These are phyloP conservation scores for Colletotrichum graminicola DNA, from an alignment of 2,329 filamentous ascomycete genomes.

Conservation along the genomic window DNA sequence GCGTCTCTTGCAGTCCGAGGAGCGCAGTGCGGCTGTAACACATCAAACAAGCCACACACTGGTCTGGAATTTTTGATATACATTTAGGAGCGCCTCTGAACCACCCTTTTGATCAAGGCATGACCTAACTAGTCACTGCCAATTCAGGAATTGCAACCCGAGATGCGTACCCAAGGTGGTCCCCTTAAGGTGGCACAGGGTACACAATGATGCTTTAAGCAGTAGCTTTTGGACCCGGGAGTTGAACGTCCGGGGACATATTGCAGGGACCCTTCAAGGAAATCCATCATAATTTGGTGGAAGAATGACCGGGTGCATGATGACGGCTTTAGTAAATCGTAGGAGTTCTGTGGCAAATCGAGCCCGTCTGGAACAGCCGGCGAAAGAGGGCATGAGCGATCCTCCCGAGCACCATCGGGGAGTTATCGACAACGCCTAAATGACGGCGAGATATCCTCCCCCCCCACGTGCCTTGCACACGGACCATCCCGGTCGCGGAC, in stretches of 20 bases:
- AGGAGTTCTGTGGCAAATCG: not conserved
- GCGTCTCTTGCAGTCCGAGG: no score
- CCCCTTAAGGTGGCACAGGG: no score
- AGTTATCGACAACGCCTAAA: not conserved
- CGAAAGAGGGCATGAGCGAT: not conserved
- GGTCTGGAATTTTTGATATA: not conserved
- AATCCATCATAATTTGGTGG: no score
- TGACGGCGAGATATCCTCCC: slow-evolving; percentile 7
- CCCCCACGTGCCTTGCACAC: no score
- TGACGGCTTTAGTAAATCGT: not conserved
- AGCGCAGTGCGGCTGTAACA: no score
- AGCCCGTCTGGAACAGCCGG: not conserved
- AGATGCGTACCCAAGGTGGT: no score
- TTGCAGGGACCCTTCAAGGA: not conserved
- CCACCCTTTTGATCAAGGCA: not conserved
- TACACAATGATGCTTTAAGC: no score
- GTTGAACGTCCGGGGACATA: not conserved
- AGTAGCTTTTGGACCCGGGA: not conserved
- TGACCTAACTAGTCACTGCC: not conserved
- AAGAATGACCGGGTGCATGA: no score
- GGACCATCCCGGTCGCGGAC: no score
- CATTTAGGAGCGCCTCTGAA: no score
- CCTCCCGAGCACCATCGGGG: no score
- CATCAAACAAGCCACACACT: not conserved
- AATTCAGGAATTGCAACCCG: no score